Evolutionary conservation across 2,329 filamentous ascomycete species (phyloP), one percentile per base, ranked within the genome.

Genomic region (Xylaria polymorpha): DNA sequence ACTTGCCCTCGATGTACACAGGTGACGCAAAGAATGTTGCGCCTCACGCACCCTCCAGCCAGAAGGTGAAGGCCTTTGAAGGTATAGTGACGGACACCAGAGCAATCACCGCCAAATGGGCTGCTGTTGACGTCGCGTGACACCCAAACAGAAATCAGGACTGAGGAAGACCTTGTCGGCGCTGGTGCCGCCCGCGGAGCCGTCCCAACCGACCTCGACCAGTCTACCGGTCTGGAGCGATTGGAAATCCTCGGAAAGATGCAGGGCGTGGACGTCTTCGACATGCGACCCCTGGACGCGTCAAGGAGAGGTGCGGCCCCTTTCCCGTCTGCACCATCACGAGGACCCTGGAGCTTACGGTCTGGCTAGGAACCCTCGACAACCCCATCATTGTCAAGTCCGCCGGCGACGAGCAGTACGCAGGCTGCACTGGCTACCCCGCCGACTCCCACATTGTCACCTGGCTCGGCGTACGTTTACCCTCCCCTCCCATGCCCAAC

Each of bases 231-330:
- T 92, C 88, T 98, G 70, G 96, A 99, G 88, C 94, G 96, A 89
- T 89, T 99, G 77, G 96, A 99, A 85, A 96, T 99, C 79, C 88
- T 99, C 81, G 96, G 96, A 85, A 99, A 99, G 90, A 97, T 98
- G 92, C 94, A 98, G 87, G 94, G 96, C 75, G 86, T 98, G 78
- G 96, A 99, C 81, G 87, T 98, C 81, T 99, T 99, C 86, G 94
- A 99, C 85, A 97, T 98, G 96, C 91, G 90, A 83, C 96, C 96
- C 73, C 89, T 99, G 77, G 96, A 98, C 82, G 87, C 95, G 73
- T 96, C 92, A 82, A 91, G 96, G 80, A 89, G 88, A 83, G 95
- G 95, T 93, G 87, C 57, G 72, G 53, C 20, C 14, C 44, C 18
- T 32, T 39, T 55, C 29, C 39, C 25, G 39, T 41, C 20, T 25